Base-by-base conservation (phyloP, 2,329 filamentous ascomycete genomes). In the Fusarium illudens region DNA sequence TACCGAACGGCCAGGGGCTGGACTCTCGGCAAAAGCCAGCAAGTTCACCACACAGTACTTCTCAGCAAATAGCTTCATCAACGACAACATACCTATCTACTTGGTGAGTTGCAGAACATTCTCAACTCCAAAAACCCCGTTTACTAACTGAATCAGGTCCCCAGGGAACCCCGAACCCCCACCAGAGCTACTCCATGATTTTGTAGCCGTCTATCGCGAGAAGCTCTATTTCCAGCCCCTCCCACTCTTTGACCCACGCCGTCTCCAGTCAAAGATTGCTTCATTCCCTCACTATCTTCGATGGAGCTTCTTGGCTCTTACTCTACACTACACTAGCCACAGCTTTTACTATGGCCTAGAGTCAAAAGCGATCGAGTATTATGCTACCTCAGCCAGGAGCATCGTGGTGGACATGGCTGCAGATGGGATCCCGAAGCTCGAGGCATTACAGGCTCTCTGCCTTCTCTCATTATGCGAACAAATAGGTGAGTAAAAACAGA, bases 291-390 rank as follows among this genome's bases (percentile, higher is more conserved):
- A 71, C 12, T 67, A 71, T 8, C 46, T 73, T 1, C 64, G 71
- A 10, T 73, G 71, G 71, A 64, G 60, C 2, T 64, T 73, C 1
- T 1, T 73, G 0, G 71, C 64, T n/a, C 53, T 73, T 0, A 33
- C 51, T 0, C 62, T 73, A 0, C 52, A 64, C 12, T 65, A 67
- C 7, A 53, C 56, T 2, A 72, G 36, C 0, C 62, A 64, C 6
- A 33, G 15, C 0, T 73, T 72, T 2, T 73, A 71, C 19, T 62
- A 55, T 25, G 71, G 71, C 0, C 4, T 58, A 0, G 68, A 73
- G 12, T 36, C 33, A 0, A 66, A 73, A 4, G 71, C 71, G 2
- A 63, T 72, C 8, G 71, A 73, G 32, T 72, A 71, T 10, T 73
- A 73, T 5, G 53, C 58, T 2, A 64, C 62, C 0, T 62, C 62